A percentile compares a stretch with the other conserved stretches of the same genome.
Evolutionary conservation across 2,329 filamentous ascomycete species (phyloP).

Genomic region (Cordyceps farinosa): DNA sequence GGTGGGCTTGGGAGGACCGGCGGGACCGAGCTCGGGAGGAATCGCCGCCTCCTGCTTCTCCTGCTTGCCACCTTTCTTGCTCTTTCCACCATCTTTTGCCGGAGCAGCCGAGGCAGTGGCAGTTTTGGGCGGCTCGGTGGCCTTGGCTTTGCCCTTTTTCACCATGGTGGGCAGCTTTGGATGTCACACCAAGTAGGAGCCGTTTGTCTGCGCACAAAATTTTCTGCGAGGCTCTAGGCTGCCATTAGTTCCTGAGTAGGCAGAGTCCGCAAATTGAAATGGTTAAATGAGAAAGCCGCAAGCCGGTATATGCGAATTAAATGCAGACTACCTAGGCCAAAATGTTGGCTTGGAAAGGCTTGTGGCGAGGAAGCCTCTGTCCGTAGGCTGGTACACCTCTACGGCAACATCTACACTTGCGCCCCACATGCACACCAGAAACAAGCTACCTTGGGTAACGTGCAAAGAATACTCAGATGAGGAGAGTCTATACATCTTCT

Average conservation of each 20-base stretch:
- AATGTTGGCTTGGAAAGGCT: neutral
- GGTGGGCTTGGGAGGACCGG: constrained; percentile 56
- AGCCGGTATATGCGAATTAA: neutral
- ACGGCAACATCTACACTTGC: neutral
- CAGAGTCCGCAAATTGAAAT: neutral
- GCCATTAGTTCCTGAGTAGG: neutral
- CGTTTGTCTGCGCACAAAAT: neutral
- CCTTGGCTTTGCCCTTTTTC: constrained; percentile 54
- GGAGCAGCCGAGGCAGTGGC: constrained; percentile 27
- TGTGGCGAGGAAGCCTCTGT: neutral
- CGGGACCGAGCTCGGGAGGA: constrained; percentile 31
- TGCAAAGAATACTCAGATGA: neutral
- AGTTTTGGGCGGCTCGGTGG: constrained; percentile 34
- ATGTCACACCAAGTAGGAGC: neutral
- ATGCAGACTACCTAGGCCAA: neutral
- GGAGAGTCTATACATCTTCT: no score
- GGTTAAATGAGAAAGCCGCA: neutral
- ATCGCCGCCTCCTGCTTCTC: constrained; percentile 36
- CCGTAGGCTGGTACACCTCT: neutral
- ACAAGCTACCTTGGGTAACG: neutral
- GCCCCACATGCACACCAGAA: constrained; percentile 4
- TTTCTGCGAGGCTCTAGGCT: constrained; percentile 3
- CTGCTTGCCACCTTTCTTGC: constrained; percentile 46
- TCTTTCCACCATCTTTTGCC: constrained; percentile 52
- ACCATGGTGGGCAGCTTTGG: constrained; percentile 37